phyloP scores from a whole-genome alignment of 139 green algal genomes.

The Tetraselmis chui region DNA sequence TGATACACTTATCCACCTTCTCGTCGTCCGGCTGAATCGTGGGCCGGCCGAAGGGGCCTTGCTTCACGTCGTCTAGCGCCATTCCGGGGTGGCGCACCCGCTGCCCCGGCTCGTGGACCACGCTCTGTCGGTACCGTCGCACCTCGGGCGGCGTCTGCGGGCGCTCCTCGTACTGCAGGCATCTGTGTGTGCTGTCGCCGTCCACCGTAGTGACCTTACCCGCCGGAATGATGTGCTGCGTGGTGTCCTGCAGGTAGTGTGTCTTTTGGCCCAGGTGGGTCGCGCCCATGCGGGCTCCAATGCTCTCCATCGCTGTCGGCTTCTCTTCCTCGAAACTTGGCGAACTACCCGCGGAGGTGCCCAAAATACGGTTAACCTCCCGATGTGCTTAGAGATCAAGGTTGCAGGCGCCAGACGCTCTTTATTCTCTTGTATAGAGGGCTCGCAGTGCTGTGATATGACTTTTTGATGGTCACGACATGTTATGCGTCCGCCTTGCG shows the following conservation, averaged over 20 bases:
- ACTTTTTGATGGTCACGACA: no score
- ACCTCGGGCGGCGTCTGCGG: constrained; percentile 42
- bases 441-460: no score
- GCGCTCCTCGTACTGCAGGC: constrained; percentile 13
- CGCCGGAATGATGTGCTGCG: constrained; percentile 5
- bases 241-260: background rate
- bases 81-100: constrained; percentile 45
- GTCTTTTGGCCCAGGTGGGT: background rate
- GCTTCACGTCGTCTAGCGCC: constrained; percentile 32
- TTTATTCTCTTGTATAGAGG: no score
- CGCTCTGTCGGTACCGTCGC: constrained; percentile 53
- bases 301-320: background rate
- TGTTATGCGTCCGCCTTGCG: no score
- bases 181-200: constrained; percentile 10
- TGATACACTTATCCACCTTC: constrained; percentile 38
- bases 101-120: constrained; percentile 53
- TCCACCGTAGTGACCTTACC: constrained; percentile 7
- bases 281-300: background rate
- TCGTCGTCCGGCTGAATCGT: constrained; percentile 24
- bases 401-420: no score
- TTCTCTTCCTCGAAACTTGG: no score
- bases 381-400: no score
- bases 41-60: constrained; percentile 40
- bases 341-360: no score
- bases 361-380: no score